Conservation (phyloP, 257 asterid species). For the Lycium ferocissimum region DNA sequence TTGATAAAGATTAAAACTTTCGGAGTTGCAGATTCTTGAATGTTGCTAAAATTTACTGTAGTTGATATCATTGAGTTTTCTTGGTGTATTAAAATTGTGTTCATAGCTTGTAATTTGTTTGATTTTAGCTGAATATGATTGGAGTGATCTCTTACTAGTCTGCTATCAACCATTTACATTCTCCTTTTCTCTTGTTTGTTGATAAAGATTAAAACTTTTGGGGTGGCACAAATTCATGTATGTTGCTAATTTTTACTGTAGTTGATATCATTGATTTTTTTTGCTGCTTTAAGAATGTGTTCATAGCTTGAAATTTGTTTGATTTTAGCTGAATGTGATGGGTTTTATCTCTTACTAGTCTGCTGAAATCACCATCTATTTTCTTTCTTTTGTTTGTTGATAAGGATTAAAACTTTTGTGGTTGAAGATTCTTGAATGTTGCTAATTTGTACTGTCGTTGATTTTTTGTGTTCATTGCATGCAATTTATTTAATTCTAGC, state of each 20-base stretch:
- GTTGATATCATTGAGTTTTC: neutral
- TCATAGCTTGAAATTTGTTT: no score
- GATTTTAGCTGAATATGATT: neutral
- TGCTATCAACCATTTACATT: neutral
- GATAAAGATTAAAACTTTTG: neutral
- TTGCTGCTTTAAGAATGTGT: no score
- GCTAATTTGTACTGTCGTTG: neutral
- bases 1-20: no score
- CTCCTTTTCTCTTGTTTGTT: neutral
- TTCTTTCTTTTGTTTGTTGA: neutral
- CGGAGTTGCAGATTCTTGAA: no score
- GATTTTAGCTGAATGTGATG: neutral
- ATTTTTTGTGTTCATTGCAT: no score
- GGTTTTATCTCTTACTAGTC: neutral
- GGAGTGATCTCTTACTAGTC: neutral
- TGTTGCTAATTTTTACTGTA: neutral
- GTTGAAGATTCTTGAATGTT: no score
- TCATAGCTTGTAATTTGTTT: neutral
- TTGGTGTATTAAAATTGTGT: neutral
- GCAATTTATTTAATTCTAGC: no score
- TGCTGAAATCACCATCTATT: no score
- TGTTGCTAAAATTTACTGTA: neutral
- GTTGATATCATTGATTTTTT: neutral
- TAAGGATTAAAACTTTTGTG: no score
- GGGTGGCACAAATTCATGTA: no score